Evolutionary conservation across 1,139 yeast species (phyloP).

Genomic region (Lizanozyma gosingica): DNA sequence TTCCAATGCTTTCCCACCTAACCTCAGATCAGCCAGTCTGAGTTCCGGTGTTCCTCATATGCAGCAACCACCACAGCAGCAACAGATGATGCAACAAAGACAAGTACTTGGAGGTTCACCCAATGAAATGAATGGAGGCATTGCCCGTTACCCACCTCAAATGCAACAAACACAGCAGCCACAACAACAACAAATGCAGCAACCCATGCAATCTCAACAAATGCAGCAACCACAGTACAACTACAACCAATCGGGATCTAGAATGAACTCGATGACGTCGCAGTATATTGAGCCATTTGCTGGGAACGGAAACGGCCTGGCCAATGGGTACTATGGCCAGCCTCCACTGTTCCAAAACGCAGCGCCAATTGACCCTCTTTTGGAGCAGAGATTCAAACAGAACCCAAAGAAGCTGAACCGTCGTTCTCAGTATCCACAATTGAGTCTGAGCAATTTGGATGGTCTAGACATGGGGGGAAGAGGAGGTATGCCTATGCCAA

Average conservation of each 20-base stretch:
- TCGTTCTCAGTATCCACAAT: constrained; percentile 27
- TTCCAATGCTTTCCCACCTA: constrained; percentile 19
- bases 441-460: constrained; percentile 21
- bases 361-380: constrained; percentile 20
- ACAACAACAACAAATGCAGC: background rate
- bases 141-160: background rate
- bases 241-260: constrained; percentile 1
- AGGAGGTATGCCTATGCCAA: constrained; percentile 41
- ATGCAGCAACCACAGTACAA: constrained; percentile 6
- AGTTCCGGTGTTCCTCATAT: background rate
- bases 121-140: background rate
- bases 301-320: background rate
- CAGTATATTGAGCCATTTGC: background rate
- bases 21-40: constrained; percentile 10
- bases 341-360: constrained; percentile 9
- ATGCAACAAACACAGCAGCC: background rate
- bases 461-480: constrained; percentile 41
- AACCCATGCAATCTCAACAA: constrained; percentile 3
- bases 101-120: background rate
- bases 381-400: constrained; percentile 19
- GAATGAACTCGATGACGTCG: background rate
- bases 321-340: background rate
- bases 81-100: background rate
- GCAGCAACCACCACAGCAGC: background rate
- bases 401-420: constrained; percentile 24